Base-by-base conservation (phyloP, 2,329 filamentous ascomycete species). In the Fusarium sororula region DNA sequence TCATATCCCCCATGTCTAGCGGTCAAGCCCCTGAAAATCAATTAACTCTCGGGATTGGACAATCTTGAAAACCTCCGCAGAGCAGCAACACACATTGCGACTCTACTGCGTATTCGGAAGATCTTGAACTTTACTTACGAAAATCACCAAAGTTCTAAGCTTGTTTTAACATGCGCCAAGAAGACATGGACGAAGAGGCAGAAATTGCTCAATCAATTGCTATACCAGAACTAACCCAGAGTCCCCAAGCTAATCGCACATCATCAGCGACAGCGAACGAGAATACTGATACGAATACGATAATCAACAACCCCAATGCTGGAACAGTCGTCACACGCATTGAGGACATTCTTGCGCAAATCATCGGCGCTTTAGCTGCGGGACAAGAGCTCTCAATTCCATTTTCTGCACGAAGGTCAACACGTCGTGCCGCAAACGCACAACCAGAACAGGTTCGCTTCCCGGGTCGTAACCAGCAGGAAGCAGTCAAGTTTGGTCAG, bases 401-500 rank as follows among this genome's bases (percentile, higher is more conserved):
- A 3, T 73, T 83, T 13, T 47, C 64, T 6, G 73, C 76, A 3
- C 78, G 77, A 39, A 77, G 76, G 62, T 54, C 63, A 13, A 45
- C 44, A 22, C 69, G 68, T 24, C 62, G 54, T 11, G 60, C 56
- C 32, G 59, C 70, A 48, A 62, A 53, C 45, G 50, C 64, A 22
- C 51, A 54, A 26, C 54, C 57, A 35, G 76, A 79, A 22, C 63
- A 63, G 12, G 64, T 85, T 32, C 72, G 63, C 1, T 90, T 90
- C 70, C 88, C 89, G 1, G 88, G 86, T 5, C 82, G 83, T 35
- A 86, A 78, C 6, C 75, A 81, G 3, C 78, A 82, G 10, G 88
- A 90, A 74, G 84, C 84, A 13, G 84, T 81, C 73, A 88, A 86
- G 57, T 90, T 90, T 73, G 82, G 89, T 90, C 79, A 42, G 61